phyloP scores from a whole-genome alignment of 2,329 filamentous ascomycete species.

The Cercospora zeae-maydis region DNA sequence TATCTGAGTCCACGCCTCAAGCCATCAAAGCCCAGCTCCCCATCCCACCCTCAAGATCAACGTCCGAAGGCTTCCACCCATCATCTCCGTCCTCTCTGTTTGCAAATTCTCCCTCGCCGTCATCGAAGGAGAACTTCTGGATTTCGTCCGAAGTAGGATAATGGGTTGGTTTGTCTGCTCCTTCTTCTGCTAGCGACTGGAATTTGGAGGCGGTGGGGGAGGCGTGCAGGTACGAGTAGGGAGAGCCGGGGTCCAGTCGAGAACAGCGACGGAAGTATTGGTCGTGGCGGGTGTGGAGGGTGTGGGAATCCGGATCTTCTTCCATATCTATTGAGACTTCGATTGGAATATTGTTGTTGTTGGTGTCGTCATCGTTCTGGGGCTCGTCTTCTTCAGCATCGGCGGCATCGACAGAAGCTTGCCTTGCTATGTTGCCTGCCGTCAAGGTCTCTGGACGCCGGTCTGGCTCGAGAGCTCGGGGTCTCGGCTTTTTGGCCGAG shows the following conservation, averaged over 20 bases:
- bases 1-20: neutral
- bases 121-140: neutral
- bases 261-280: neutral
- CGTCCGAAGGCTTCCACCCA: constrained; percentile 12
- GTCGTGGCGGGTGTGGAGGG: neutral
- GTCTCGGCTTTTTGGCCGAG: neutral
- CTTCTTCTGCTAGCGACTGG: neutral
- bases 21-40: neutral
- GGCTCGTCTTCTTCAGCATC: neutral
- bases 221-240: neutral
- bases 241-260: neutral
- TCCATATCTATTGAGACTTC: neutral
- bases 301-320: neutral
- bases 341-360: neutral
- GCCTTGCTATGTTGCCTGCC: neutral
- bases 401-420: neutral
- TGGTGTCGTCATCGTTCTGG: too few relatives aligned
- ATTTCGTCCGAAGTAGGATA: neutral
- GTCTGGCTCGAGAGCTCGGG: neutral
- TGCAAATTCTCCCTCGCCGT: neutral
- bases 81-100: constrained; percentile 9
- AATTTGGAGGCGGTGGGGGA: neutral
- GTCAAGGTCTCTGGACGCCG: constrained; percentile 5
- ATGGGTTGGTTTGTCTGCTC: neutral
- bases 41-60: neutral